These are phyloP conservation scores for Parietaria judaica DNA, from an alignment of 306 rosid species.

Conservation along the genomic window DNA sequence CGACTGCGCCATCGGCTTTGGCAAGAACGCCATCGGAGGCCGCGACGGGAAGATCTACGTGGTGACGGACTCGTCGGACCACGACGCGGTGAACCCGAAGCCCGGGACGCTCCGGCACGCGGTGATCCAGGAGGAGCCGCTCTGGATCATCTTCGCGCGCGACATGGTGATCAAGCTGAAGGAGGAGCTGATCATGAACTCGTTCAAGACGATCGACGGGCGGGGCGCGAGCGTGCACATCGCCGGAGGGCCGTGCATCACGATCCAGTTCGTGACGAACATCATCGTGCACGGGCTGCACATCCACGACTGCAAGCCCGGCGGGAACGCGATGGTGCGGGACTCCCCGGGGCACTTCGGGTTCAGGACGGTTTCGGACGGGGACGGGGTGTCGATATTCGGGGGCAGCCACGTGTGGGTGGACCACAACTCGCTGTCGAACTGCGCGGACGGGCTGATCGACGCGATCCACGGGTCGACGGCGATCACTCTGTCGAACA, in stretches of 20 bases:
- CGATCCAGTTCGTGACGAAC: conserved; percentile 76
- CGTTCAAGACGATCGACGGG: conserved; percentile 88
- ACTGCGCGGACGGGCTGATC: conserved; percentile 68
- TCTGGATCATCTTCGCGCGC: conserved; percentile 82
- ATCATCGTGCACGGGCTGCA: conserved; percentile 71
- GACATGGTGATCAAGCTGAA: conserved; percentile 83
- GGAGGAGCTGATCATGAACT: conserved; percentile 90
- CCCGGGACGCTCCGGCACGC: conserved; percentile 89
- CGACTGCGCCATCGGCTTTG: conserved; percentile 93
- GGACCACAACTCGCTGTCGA: conserved; percentile 82
- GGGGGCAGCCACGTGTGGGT: conserved; percentile 96
- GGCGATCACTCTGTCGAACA: conserved; percentile 81
- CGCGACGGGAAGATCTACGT: conserved; percentile 64
- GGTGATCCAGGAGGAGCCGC: conserved; percentile 82
- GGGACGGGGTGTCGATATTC: conserved; percentile 90
- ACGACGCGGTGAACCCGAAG: conserved; percentile 55
- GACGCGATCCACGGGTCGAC: conserved; percentile 90
- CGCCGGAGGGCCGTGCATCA: conserved; percentile 95
- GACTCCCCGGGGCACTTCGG: conserved; percentile 76
- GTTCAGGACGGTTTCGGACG: conserved; percentile 86
- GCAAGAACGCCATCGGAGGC: conserved; percentile 82
- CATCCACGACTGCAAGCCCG: conserved; percentile 82
- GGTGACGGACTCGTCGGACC: conserved; percentile 66
- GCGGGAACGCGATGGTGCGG: conserved; percentile 85
- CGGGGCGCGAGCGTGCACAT: conserved; percentile 92